Evolutionary conservation across 148 eudicot genomes (phyloP).

Genomic region (Rhododendron griersonianum): DNA sequence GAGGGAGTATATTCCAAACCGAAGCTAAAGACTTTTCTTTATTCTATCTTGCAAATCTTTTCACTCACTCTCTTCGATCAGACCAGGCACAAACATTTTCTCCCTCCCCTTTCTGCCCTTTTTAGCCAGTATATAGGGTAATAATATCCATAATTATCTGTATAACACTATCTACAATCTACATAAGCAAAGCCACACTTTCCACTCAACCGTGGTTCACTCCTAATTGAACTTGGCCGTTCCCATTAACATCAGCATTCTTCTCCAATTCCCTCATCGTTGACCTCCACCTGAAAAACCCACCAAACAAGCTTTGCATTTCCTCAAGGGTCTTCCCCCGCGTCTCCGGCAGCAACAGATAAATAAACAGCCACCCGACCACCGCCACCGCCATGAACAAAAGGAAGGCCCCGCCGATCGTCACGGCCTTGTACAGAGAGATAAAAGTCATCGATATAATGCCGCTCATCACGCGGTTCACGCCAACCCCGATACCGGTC

Average conservation of each 20-base stretch:
- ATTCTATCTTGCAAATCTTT: too few species aligned
- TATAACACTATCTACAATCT: too few species aligned
- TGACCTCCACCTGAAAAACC: neutral
- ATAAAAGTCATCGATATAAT: slow-evolving; percentile 29
- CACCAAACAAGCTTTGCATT: neutral
- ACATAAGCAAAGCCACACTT: too few species aligned
- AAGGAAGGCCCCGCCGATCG: slow-evolving; percentile 66
- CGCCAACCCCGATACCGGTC: slow-evolving; percentile 22
- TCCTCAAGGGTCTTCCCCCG: neutral
- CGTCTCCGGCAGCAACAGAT: slow-evolving; percentile 4
- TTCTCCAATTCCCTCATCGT: neutral
- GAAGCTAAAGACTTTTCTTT: too few species aligned
- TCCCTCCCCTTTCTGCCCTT: too few species aligned
- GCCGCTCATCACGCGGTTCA: slow-evolving; percentile 24
- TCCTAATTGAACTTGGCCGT: neutral
- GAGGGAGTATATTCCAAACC: too few species aligned
- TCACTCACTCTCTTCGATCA: too few species aligned
- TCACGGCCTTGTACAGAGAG: slow-evolving; percentile 38
- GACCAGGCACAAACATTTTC: too few species aligned
- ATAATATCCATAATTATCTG: too few species aligned
- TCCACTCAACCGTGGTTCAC: neutral
- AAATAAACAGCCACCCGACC: slow-evolving; percentile 29
- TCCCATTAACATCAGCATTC: neutral
- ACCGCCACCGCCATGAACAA: slow-evolving; percentile 37
- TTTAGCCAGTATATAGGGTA: too few species aligned